Evolutionary conservation across 2,329 filamentous ascomycete genomes (phyloP).

Genomic region (Nemania sp.): DNA sequence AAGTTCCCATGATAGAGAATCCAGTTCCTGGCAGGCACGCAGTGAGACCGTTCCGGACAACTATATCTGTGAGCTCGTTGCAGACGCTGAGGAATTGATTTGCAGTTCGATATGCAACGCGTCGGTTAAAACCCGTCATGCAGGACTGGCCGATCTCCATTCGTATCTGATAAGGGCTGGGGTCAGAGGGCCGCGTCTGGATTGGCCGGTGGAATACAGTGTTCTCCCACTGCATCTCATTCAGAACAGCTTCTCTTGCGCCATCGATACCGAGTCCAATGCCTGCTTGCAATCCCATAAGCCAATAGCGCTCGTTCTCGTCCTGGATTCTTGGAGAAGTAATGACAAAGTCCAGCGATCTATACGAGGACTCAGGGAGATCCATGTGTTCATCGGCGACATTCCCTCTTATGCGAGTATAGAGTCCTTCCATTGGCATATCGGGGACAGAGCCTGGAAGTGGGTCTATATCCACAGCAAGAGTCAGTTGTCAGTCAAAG

Average conservation of each 20-base stretch:
- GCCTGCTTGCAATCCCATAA: slow-evolving; percentile 30
- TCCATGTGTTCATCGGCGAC: not conserved
- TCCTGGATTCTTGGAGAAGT: not conserved
- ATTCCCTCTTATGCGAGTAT: not conserved
- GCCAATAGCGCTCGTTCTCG: slow-evolving; percentile 19
- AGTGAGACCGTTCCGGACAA: slow-evolving; percentile 17
- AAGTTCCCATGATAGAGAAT: slow-evolving; percentile 9
- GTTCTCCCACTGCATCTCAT: slow-evolving; percentile 23
- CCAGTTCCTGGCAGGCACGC: slow-evolving; percentile 12
- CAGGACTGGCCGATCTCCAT: slow-evolving; percentile 14
- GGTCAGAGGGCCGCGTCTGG: not conserved
- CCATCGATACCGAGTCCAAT: slow-evolving; percentile 30
- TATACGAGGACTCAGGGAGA: slow-evolving; percentile 11
- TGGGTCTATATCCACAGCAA: not conserved
- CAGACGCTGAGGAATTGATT: not conserved
- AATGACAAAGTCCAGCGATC: slow-evolving; percentile 24
- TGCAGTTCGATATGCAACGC: slow-evolving; percentile 13
- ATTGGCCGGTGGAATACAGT: slow-evolving; percentile 18
- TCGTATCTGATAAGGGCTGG: slow-evolving; percentile 1
- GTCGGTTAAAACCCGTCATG: slow-evolving; percentile 14
- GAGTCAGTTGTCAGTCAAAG: not conserved
- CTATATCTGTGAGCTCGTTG: not conserved
- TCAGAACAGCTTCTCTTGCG: slow-evolving; percentile 23
- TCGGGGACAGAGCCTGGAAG: not conserved
- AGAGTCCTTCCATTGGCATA: not conserved